Conservation (phyloP, 768 basidiomycete species). For the Leccinum uliginosum region DNA sequence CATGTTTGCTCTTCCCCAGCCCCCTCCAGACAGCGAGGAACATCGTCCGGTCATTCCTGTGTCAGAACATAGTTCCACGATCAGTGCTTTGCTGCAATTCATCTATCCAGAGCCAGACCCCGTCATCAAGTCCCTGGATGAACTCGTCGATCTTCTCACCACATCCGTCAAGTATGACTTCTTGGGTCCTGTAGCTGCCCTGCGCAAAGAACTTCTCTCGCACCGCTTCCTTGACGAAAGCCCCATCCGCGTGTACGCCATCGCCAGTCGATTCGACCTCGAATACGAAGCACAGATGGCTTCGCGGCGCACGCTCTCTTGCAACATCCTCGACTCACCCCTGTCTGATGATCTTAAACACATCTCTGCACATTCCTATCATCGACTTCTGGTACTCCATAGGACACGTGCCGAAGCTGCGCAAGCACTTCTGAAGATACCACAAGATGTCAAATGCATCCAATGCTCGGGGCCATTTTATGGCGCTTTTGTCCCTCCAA, state of each 20-base stretch:
- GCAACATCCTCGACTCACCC: conserved; percentile 52
- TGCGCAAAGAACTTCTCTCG: conserved; percentile 52
- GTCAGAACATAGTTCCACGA: conserved; percentile 41
- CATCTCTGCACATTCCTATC: conserved; percentile 67
- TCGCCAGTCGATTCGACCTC: conserved; percentile 62
- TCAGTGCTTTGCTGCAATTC: conserved; percentile 53
- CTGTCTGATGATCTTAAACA: conserved; percentile 58
- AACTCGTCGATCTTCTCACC: conserved; percentile 45
- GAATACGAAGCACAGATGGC: conserved; percentile 60
- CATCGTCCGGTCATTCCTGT: conserved; percentile 48
- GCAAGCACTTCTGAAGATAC: conserved; percentile 40
- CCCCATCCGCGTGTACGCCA: conserved; percentile 65
- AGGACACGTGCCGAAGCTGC: conserved; percentile 49
- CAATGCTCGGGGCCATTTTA: conserved; percentile 56
- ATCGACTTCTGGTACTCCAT: conserved; percentile 59
- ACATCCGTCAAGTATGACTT: conserved; percentile 68
- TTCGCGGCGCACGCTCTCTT: conserved; percentile 51
- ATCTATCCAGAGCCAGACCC: conserved; percentile 63
- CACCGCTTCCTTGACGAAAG: conserved; percentile 42
- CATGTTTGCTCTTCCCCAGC: conserved; percentile 65
- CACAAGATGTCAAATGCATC: conserved; percentile 57
- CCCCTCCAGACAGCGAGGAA: conserved; percentile 24
- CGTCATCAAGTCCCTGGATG: conserved; percentile 45
- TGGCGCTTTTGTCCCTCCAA: conserved; percentile 47
- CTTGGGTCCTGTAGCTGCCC: conserved; percentile 36